Evolutionary conservation across 306 rosid species (phyloP), one percentile per base, ranked within the genome.

Genomic region (Cucumis hystrix): DNA sequence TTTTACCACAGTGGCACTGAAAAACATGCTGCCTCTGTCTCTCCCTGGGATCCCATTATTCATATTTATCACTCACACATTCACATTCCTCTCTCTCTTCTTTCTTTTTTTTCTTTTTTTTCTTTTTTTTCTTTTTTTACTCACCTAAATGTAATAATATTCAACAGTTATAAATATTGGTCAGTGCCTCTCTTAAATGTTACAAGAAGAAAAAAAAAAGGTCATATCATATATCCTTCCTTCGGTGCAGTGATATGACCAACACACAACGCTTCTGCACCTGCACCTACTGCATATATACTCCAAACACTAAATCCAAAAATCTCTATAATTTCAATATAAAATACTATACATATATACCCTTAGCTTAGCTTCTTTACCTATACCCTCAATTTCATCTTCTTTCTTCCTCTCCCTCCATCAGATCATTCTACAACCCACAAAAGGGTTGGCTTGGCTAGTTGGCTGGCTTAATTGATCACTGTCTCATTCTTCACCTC

Each of bases 1-100:
- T 43, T 80, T 80, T 76, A n/a, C 84, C 81, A 80, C 86, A 55
- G 77, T 87, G 98, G 96, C 96, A 89, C 98, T 91, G 98, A 93
- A 93, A 90, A 91, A 81, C 92, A 91, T 91, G 98, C 56, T 59
- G 62, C n/a, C 57, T 52, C 21, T 17, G 58, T 41, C 73, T 21
- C 37, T 60, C 11, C 60, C 23, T 9, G 64, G 58, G 52, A 39
- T 10, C 52, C 28, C 82, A 76, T 79, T 85, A 76, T 79, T 85
- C 80, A 79, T 87, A 90, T 84, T 89, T 83, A 85, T 85, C 49
- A 77, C 68, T 60, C 75, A 61, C 65, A 82, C 87, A 52, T 16
- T 75, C 82, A 35, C 65, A 20, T 18, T 33, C 28, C 67, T 59
- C 78, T 60, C 78, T 74, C 73, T 33, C 37, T 33, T 33, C 37